Evolutionary conservation across 192 early-diverging fungal genomes (phyloP).

Genomic region (Gonapodya sp.): DNA sequence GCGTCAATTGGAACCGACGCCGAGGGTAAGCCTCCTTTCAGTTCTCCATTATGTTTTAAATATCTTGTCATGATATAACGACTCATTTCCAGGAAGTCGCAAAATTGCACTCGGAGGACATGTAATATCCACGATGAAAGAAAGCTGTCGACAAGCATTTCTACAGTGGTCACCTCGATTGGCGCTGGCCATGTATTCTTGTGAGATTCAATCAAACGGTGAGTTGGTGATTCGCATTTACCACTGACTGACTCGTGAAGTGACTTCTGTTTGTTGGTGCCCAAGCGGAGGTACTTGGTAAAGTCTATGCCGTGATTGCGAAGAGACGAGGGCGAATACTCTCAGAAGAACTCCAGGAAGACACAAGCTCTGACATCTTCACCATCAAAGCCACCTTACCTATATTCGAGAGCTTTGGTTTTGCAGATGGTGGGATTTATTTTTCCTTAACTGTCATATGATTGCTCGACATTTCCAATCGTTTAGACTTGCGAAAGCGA

Average conservation of each 20-base stretch:
- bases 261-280: neutral
- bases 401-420: constrained; percentile 98
- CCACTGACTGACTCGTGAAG: neutral
- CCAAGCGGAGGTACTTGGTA: constrained; percentile 80
- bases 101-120: constrained; percentile 59
- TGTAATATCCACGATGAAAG: constrained; percentile 76
- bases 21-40: constrained; percentile 17
- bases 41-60: constrained; percentile 4
- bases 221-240: constrained; percentile 15
- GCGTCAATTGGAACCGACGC: constrained; percentile 18
- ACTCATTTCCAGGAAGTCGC: neutral
- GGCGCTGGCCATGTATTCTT: constrained; percentile 92
- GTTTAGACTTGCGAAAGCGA: constrained; percentile 91
- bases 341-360: constrained; percentile 95
- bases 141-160: constrained; percentile 73
- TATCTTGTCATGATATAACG: neutral
- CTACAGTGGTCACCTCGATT: constrained; percentile 90
- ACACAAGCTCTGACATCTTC: constrained; percentile 78
- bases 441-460: neutral
- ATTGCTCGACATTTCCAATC: constrained; percentile 17
- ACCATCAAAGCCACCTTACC: constrained; percentile 77
- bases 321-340: constrained; percentile 83
- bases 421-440: constrained; percentile 64
- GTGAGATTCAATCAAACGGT: constrained; percentile 91
- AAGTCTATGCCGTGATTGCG: constrained; percentile 89